Conservation (phyloP, 73 alveolate species). For the Diophrys appendiculata region DNA sequence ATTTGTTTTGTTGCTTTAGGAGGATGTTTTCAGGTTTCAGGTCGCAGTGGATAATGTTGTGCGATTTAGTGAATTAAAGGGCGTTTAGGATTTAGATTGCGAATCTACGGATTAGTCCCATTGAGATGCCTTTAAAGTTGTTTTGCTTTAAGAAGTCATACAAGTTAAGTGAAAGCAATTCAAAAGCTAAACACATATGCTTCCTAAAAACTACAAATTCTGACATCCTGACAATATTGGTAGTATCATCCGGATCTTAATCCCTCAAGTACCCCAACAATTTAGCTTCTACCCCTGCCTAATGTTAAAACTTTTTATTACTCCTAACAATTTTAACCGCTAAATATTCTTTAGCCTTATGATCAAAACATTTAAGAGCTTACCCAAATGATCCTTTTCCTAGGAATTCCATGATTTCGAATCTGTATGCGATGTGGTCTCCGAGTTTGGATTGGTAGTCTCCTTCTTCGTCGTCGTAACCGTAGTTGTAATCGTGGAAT, state of each 20-base stretch:
- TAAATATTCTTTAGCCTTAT: constrained; percentile 60
- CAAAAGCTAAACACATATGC: constrained; percentile 80
- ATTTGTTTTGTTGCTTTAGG: constrained; percentile 59
- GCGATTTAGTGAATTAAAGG: constrained; percentile 64
- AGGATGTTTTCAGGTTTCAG: constrained; percentile 90
- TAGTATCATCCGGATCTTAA: constrained; percentile 57
- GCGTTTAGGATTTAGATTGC: constrained; percentile 72
- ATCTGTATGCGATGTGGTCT: constrained; percentile 63
- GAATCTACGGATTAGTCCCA: constrained; percentile 43
- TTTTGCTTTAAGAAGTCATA: constrained; percentile 78
- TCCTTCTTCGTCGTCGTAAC: constrained; percentile 64
- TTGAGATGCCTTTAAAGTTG: constrained; percentile 52
- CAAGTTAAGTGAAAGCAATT: constrained; percentile 71
- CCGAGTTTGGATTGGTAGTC: constrained; percentile 31
- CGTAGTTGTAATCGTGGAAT: constrained; percentile 42
- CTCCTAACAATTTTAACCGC: constrained; percentile 77
- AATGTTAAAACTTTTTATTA: constrained; percentile 72
- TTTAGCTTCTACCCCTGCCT: constrained; percentile 76
- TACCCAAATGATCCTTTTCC: constrained; percentile 89
- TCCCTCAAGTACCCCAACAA: constrained; percentile 60
- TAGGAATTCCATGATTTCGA: constrained; percentile 53
- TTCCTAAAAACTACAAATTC: constrained; percentile 55
- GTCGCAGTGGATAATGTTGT: constrained; percentile 86
- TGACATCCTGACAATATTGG: constrained; percentile 67
- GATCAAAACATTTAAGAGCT: constrained; percentile 69